Conservation (phyloP, 352 stramenopile genomes). For the Globisporangium perplexum region DNA sequence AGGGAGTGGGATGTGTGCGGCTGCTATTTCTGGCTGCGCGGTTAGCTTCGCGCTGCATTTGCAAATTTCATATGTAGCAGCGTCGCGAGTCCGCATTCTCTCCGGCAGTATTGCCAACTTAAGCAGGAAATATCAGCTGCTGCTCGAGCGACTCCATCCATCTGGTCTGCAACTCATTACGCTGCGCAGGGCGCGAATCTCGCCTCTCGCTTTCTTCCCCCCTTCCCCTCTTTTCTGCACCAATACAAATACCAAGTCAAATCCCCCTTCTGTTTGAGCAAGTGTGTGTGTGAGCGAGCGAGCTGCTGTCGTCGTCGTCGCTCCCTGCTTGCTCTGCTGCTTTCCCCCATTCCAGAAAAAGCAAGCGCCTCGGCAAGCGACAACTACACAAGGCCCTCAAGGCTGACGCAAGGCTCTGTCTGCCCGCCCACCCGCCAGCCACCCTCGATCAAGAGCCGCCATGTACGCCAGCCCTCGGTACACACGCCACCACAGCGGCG, state of each 20-base stretch:
- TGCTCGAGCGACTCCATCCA: neutral
- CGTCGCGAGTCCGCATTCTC: too few relatives aligned
- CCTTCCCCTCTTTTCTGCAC: neutral
- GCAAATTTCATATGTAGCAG: too few relatives aligned
- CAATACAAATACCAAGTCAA: neutral
- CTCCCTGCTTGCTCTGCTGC: neutral
- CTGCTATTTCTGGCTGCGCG: neutral
- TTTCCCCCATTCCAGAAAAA: slow-evolving; percentile 11
- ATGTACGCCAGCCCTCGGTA: slow-evolving; percentile 15
- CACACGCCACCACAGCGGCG: slow-evolving; percentile 5
- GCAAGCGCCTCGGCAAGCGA: slow-evolving; percentile 8
- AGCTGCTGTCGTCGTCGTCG: too few relatives aligned
- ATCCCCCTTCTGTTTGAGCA: too few relatives aligned
- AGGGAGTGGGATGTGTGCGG: too few relatives aligned
- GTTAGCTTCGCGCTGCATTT: neutral
- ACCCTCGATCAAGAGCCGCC: too few relatives aligned
- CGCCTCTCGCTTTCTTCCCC: neutral
- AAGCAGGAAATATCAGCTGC: too few relatives aligned
- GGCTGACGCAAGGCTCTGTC: too few relatives aligned
- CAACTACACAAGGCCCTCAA: neutral
- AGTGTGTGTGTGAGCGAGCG: neutral
- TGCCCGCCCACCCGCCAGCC: too few relatives aligned
- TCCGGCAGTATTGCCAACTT: too few relatives aligned
- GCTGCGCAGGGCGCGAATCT: neutral
- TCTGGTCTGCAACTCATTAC: neutral